Base-by-base conservation (phyloP, 129 eudicot species). In the Artemisia annua region DNA sequence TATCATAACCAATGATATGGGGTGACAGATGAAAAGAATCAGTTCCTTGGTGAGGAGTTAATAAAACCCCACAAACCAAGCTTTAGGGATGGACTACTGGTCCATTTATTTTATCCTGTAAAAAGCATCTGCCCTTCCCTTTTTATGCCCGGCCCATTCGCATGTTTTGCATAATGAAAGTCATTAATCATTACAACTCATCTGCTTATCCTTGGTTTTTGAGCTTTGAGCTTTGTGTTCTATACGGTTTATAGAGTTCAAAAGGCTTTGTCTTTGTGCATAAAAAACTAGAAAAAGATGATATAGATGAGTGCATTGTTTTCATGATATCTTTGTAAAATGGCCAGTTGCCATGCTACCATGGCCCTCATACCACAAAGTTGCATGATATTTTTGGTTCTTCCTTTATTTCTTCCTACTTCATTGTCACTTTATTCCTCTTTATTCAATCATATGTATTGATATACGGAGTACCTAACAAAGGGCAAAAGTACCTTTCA, bases 361-460 rank as follows among this genome's bases (percentile, higher is more conserved):
- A 60, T 79, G 85, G 88, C 81, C 83, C 83, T 62, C 66, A 74
- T 39, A 67, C 46, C 77, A 72, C 54, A 71, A 19, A 11, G 13
- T 12, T 55, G 18, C 46, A 71, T 73, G 49, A 57, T 79, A 17
- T 57, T 66, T 73, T 72, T 32, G 28, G 72, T 66, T 50, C 46
- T 68, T 50, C 65, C 28, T 70, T 17, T 58, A 53, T 50, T 13
- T 44, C 16, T 53, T 62, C 68, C 16, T 44, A 48, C 26, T 64
- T 51, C 30, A 72, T n/a, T 61, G 11, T 35, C 58, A 56, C 74
- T 43, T 66, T 18, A 43, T 75, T 75, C 46, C 48, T 56, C 57
- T 72, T 66, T 77, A 69, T 50, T 39, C 26, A 11, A 48, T 67
- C 55, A 46, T 54, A 66, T 54, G 51, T 48, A 76, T 76, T 70